Conservation (phyloP, 73 alveolate species). For the Paraurostyla sp. region DNA sequence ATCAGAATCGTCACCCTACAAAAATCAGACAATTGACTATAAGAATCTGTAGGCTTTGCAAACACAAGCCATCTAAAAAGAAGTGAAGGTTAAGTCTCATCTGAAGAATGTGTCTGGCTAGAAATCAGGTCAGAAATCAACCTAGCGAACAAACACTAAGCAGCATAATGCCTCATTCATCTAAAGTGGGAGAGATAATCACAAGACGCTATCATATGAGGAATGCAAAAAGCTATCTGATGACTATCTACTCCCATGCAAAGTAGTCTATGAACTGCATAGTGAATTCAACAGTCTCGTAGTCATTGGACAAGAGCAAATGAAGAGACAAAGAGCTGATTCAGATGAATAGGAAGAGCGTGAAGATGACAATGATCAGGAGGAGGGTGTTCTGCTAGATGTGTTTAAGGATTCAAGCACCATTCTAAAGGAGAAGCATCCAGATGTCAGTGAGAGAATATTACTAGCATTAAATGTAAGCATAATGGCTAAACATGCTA, state of each 20-base stretch:
- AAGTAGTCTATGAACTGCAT: slow-evolving; percentile 64
- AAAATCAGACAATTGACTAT: background rate
- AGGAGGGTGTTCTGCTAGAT: slow-evolving; percentile 36
- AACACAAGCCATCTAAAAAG: slow-evolving; percentile 15
- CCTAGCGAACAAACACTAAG: background rate
- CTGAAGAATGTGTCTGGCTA: background rate
- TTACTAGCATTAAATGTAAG: slow-evolving; percentile 32
- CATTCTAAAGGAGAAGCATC: slow-evolving; percentile 56
- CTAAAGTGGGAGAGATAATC: background rate
- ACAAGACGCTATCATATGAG: slow-evolving; percentile 39
- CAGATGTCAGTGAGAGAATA: slow-evolving; percentile 21
- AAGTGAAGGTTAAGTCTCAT: slow-evolving; percentile 10
- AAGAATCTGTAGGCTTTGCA: background rate
- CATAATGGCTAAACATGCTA: background rate
- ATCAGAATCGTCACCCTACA: background rate
- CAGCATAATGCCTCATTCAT: background rate
- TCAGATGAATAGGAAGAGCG: background rate
- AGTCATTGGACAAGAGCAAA: slow-evolving; percentile 44
- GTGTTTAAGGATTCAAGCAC: background rate
- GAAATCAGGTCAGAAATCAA: slow-evolving; percentile 1
- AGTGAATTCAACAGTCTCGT: slow-evolving; percentile 48
- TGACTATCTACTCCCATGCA: slow-evolving; percentile 47
- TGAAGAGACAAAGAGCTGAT: background rate
- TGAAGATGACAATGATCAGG: background rate
- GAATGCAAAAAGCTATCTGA: slow-evolving; percentile 56